Conservation (phyloP, 345 rosid species). For the Dipteronia sinensis region DNA sequence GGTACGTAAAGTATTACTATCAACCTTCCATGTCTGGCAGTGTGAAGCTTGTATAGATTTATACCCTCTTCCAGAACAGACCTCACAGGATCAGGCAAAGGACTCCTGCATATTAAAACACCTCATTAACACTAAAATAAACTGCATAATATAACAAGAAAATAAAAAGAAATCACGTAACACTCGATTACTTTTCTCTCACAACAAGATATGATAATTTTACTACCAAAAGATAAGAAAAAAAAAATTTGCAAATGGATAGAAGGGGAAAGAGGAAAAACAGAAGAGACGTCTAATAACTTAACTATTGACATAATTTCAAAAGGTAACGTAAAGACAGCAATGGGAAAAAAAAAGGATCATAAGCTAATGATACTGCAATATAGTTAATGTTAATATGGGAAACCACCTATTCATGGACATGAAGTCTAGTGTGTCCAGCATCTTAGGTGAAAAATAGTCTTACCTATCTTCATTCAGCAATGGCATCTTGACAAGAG, state of each 20-base stretch:
- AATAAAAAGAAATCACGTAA: not conserved
- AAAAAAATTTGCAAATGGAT: not conserved
- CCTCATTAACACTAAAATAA: not conserved
- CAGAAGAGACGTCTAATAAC: not conserved
- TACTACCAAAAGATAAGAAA: not conserved
- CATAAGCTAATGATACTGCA: not conserved
- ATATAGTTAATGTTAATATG: not conserved
- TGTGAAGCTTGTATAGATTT: slow-evolving; percentile 72
- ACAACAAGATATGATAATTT: not conserved
- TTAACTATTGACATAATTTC: not conserved
- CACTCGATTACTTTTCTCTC: not conserved
- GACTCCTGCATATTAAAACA: slow-evolving; percentile 50
- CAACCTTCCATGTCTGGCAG: slow-evolving; percentile 76
- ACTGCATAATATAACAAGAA: not conserved
- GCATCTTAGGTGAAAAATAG: not conserved
- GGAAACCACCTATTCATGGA: not conserved
- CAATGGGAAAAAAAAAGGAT: not conserved
- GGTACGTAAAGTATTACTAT: slow-evolving; percentile 11
- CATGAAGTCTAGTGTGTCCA: not conserved
- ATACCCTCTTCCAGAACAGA: slow-evolving; percentile 83
- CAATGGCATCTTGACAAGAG: slow-evolving; percentile 89
- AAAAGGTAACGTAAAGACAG: not conserved
- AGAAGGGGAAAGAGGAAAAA: not conserved
- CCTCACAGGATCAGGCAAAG: slow-evolving; percentile 72
- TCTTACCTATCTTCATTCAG: slow-evolving; percentile 75